These are phyloP conservation scores for Priceomyces castillae DNA, from an alignment of 805 yeast genomes.

Conservation along the genomic window DNA sequence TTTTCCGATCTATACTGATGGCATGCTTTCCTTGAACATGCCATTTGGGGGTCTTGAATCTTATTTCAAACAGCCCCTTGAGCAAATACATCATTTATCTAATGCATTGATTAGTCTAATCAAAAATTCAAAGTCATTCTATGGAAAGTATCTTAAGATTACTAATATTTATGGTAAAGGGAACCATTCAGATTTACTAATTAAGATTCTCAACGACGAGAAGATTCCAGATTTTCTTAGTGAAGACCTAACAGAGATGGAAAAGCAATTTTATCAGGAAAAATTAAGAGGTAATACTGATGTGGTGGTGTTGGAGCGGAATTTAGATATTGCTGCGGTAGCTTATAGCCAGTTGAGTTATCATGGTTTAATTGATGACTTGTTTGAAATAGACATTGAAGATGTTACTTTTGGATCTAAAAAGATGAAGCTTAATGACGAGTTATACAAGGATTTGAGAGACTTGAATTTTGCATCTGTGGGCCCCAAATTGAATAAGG, in stretches of 20 bases:
- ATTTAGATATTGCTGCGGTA: slow-evolving; percentile 69
- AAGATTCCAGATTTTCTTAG: slow-evolving; percentile 36
- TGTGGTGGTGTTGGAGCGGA: slow-evolving; percentile 74
- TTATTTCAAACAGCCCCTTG: slow-evolving; percentile 44
- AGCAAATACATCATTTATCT: slow-evolving; percentile 48
- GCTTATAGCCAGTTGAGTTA: slow-evolving; percentile 76
- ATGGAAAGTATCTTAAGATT: slow-evolving; percentile 33
- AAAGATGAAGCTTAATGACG: slow-evolving; percentile 39
- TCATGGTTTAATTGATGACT: slow-evolving; percentile 77
- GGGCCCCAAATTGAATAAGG: slow-evolving; percentile 65
- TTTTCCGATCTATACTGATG: slow-evolving; percentile 34
- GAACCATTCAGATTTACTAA: slow-evolving; percentile 47
- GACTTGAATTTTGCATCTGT: slow-evolving; percentile 75
- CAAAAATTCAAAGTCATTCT: slow-evolving; percentile 26
- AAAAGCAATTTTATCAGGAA: slow-evolving; percentile 33
- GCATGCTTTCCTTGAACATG: slow-evolving; percentile 42
- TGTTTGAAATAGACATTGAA: slow-evolving; percentile 49
- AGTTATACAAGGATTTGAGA: slow-evolving; percentile 50
- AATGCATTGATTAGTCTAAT: slow-evolving; percentile 47
- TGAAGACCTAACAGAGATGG: slow-evolving; percentile 32
- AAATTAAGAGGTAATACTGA: slow-evolving; percentile 56
- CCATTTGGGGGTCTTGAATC: slow-evolving; percentile 36
- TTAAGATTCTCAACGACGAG: slow-evolving; percentile 36
- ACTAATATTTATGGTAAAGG: slow-evolving; percentile 65
- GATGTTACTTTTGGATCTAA: slow-evolving; percentile 19